Conservation (phyloP, 495 filamentous ascomycete genomes). For the Massariosphaeria phaeospora region DNA sequence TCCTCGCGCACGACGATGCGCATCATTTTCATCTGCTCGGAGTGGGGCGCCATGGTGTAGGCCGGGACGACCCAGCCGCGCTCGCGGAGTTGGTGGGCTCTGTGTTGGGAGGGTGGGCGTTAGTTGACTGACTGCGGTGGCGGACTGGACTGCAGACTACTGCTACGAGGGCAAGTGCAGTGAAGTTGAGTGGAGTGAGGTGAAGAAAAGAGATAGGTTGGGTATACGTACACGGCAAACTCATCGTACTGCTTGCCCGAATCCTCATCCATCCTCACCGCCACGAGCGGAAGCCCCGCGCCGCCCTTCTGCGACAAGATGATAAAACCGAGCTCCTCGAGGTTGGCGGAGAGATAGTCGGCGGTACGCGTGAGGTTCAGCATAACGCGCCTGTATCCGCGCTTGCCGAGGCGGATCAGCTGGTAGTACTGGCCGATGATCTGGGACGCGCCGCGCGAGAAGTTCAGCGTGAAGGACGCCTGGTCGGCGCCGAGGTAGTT, state of each 20-base stretch:
- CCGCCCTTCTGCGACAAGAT: conserved; percentile 76
- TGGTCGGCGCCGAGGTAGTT: conserved; percentile 94
- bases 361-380: conserved; percentile 75
- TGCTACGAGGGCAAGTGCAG: no score
- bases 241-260: conserved; percentile 70
- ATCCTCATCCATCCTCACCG: conserved; percentile 64
- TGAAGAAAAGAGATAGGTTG: not conserved
- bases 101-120: conserved; percentile 41
- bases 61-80: conserved; percentile 88
- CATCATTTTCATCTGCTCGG: conserved; percentile 73
- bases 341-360: conserved; percentile 67
- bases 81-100: conserved; percentile 72
- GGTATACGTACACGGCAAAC: conserved; percentile 41
- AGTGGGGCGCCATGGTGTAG: conserved; percentile 90
- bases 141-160: no score
- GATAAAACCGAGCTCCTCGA: conserved; percentile 70
- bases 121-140: no score
- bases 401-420: conserved; percentile 84
- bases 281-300: conserved; percentile 75
- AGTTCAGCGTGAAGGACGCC: conserved; percentile 96
- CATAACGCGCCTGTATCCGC: conserved; percentile 84
- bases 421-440: conserved; percentile 97
- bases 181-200: no score
- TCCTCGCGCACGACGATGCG: conserved; percentile 86
- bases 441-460: conserved; percentile 86